Conservation (phyloP, 2,329 filamentous ascomycete species). For the Coniochaeta ligniaria region DNA sequence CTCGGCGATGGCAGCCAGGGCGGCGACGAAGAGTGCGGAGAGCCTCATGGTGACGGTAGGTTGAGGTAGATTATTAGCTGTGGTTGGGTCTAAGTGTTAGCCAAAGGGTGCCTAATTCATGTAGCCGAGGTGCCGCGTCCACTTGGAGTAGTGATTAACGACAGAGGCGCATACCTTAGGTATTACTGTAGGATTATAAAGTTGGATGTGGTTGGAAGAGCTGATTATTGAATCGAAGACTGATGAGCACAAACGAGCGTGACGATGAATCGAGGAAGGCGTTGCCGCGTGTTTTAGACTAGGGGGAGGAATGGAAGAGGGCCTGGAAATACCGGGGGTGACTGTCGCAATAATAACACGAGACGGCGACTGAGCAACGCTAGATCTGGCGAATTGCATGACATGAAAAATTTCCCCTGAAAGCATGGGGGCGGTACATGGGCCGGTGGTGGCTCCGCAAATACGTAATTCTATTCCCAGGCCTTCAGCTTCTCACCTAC, state of each 20-base stretch:
- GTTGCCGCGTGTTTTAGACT: not conserved
- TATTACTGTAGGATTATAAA: not conserved
- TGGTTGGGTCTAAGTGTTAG: not conserved
- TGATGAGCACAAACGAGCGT: not conserved
- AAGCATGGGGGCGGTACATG: not conserved
- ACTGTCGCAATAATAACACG: not conserved
- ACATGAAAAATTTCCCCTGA: not conserved
- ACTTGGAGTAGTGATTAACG: not conserved
- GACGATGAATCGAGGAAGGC: not conserved
- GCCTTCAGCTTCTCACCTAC: too few species aligned
- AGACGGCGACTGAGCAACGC: not conserved
- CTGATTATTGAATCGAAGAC: not conserved
- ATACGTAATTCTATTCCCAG: not conserved
- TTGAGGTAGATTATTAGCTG: not conserved
- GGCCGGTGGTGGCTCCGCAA: not conserved
- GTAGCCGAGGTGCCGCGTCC: not conserved
- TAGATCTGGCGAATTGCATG: not conserved
- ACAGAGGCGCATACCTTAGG: not conserved
- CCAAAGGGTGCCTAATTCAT: not conserved
- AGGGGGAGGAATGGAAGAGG: not conserved
- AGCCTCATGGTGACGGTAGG: slow-evolving; percentile 29
- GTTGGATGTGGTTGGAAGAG: not conserved
- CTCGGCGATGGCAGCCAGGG: slow-evolving; percentile 23
- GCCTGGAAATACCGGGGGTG: not conserved
- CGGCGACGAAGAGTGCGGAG: slow-evolving; percentile 25